A percentile compares a stretch with the other conserved stretches of the same genome.
phyloP scores from a whole-genome alignment of 1,139 yeast genomes.

The Yamadazyma sp. region DNA sequence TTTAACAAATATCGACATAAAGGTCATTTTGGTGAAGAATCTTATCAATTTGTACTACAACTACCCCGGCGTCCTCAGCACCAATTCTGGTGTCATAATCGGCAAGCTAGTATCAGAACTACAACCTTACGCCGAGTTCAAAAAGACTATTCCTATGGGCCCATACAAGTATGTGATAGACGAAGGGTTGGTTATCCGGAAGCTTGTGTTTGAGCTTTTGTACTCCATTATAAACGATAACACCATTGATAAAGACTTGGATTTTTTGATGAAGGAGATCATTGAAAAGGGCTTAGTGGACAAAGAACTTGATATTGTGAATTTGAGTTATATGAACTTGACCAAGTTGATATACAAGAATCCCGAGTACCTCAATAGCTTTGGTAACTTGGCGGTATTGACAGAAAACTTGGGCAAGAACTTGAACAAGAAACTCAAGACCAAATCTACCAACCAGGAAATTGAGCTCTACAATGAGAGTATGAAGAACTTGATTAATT shows the following conservation, averaged over 20 bases:
- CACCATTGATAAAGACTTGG: slow-evolving; percentile 21
- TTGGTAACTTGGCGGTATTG: slow-evolving; percentile 21
- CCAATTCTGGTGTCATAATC: slow-evolving; percentile 48
- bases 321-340: slow-evolving; percentile 37
- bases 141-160: slow-evolving; percentile 76
- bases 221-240: slow-evolving; percentile 48
- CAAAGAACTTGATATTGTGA: slow-evolving; percentile 39
- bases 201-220: slow-evolving; percentile 69
- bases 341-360: slow-evolving; percentile 24
- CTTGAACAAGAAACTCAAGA: slow-evolving; percentile 35
- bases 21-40: slow-evolving; percentile 30
- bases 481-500: slow-evolving; percentile 26
- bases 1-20: slow-evolving; percentile 36
- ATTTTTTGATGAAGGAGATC: slow-evolving; percentile 27
- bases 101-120: slow-evolving; percentile 59
- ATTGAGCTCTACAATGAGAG: slow-evolving; percentile 35
- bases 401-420: slow-evolving; percentile 26
- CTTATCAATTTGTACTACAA: slow-evolving; percentile 37
- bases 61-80: slow-evolving; percentile 57
- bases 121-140: slow-evolving; percentile 53
- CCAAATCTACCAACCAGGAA: slow-evolving; percentile 47
- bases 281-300: slow-evolving; percentile 36
- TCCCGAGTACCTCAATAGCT: slow-evolving; percentile 20
- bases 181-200: slow-evolving; percentile 74
- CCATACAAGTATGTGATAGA: slow-evolving; percentile 84